Evolutionary conservation across 2,329 filamentous ascomycete genomes (phyloP).

Genomic region (Trichoderma breve): DNA sequence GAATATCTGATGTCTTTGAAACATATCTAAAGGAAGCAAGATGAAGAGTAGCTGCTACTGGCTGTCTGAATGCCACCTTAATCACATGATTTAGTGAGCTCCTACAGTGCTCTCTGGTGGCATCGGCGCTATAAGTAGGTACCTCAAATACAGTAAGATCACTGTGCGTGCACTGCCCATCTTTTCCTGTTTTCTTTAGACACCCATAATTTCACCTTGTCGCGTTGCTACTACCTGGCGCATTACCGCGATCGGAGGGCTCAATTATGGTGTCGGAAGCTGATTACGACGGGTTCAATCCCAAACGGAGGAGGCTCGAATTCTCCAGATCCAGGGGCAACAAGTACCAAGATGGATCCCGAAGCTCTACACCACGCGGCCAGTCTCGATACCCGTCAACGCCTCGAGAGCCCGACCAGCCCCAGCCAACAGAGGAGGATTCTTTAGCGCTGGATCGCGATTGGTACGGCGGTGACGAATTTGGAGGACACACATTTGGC

Average conservation of each 20-base stretch:
- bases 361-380: constrained; percentile 34
- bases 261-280: constrained; percentile 36
- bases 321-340: constrained; percentile 30
- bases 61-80: neutral
- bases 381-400: constrained; percentile 44
- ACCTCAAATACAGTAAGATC: neutral
- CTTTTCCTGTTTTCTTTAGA: neutral
- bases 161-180: neutral
- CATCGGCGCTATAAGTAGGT: neutral
- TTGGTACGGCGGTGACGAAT: constrained; percentile 89
- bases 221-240: constrained; percentile 7
- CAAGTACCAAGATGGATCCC: constrained; percentile 35
- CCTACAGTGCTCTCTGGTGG: neutral
- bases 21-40: neutral
- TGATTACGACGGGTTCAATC: constrained; percentile 40
- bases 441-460: constrained; percentile 78
- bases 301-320: constrained; percentile 41
- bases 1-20: no score
- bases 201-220: neutral
- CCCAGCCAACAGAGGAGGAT: constrained; percentile 66
- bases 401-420: constrained; percentile 44
- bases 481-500: constrained; percentile 76
- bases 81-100: neutral
- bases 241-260: constrained; percentile 1
- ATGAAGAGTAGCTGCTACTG: neutral